Base-by-base conservation (phyloP, 2,329 filamentous ascomycete genomes). In the Xylaria sp. region DNA sequence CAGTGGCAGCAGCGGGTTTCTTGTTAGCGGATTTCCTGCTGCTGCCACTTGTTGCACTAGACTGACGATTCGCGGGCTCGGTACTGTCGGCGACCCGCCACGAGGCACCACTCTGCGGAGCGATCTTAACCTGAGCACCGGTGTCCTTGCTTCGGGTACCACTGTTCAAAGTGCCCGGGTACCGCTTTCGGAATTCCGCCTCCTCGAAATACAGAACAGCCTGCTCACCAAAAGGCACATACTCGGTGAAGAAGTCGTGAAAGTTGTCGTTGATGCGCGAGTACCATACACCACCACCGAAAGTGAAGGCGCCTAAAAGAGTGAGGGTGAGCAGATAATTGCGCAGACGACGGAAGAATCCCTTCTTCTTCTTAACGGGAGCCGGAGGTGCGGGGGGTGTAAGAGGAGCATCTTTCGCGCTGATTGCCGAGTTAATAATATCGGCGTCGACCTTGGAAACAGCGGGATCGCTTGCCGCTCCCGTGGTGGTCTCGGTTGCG, bases 221-320 rank as follows among this genome's bases (percentile, higher is more conserved):
- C 79, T 97, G 93, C 83, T 99, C 96, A 76, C 94, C 96, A 74
- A 92, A 97, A 26, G 96, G 96, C 20, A 99, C 83, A 80, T 95
- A 99, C 83, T 97, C 94, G 76, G 94, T 98, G 83, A 99, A 99
- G 85, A 97, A 96, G 81, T 99, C 96, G 83, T 99, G 95, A 87
- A 98, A 99, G 83, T 93, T 97, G 85, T 99, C 96, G 78, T 92
- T 97, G 81, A 96, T 87, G 72, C 97, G 89, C 64, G 96, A 95
- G 81, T 97, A 96, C 86, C 92, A 97, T 64, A 97, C 90, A 74
- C 95, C 94, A 72, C 94, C 94, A 65, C 88, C 92, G 76, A 97
- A 99, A 46, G 92, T 90, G 53, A 97, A 81, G 6, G 89, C 89
- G 31, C 92, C 90, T 33, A 97, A 87, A 53, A 97, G 81, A 70